Evolutionary conservation across 306 rosid genomes (phyloP).

Genomic region (Urtica urens): DNA sequence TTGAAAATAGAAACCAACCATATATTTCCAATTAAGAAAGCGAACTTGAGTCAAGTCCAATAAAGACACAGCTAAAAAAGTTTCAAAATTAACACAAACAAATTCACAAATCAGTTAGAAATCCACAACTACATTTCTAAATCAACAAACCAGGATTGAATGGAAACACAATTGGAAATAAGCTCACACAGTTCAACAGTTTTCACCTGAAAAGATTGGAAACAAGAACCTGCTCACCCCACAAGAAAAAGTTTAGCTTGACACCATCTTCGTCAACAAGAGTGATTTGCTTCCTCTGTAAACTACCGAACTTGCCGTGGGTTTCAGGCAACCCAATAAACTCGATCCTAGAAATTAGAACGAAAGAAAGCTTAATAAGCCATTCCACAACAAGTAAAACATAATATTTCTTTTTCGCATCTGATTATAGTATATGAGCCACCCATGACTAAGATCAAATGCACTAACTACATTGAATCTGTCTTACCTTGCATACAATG

Average conservation of each 20-base stretch:
- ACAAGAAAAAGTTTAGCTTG: conserved; percentile 48
- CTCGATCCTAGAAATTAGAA: conserved; percentile 42
- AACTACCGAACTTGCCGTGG: conserved; percentile 34
- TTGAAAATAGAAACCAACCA: no score
- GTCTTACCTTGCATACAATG: conserved; percentile 64
- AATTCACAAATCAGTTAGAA: no score
- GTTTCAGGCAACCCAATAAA: conserved; percentile 53
- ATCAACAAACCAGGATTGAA: conserved; percentile 1
- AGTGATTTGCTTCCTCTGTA: conserved; percentile 50
- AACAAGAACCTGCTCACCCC: conserved; percentile 81
- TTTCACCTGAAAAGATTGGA: conserved; percentile 88
- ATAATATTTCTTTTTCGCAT: no score
- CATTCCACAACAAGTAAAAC: no score
- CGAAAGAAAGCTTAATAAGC: conserved; percentile 12
- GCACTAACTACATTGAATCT: not conserved
- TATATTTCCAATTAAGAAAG: no score
- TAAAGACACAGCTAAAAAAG: no score
- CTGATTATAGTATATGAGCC: no score
- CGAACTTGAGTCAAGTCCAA: no score
- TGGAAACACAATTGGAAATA: conserved; percentile 2
- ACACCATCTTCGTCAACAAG: conserved; percentile 64
- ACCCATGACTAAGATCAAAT: no score
- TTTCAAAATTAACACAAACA: no score
- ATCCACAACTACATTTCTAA: no score
- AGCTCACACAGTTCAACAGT: not conserved